Evolutionary conservation across 768 basidiomycete species (phyloP), one percentile per base, ranked within the genome.

Genomic region (Saitozyma sp.): DNA sequence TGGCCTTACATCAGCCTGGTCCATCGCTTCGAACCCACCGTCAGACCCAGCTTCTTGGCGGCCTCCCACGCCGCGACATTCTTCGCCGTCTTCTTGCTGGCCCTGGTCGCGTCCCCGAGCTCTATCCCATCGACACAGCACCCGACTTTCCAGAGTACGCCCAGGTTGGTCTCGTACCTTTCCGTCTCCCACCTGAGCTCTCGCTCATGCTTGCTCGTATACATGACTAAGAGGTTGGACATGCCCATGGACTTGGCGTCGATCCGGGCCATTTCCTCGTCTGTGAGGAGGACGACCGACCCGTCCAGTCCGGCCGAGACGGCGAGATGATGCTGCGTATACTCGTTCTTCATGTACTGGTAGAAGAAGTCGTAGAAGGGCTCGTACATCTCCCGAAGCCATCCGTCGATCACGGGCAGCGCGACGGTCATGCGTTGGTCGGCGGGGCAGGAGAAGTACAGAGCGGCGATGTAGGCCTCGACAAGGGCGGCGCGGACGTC

Each of bases 381-480:
- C 19, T 71, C 69, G 56, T 77, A 77, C 71, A 77, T 72, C 58
- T 73, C 75, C 48, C 73, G 59, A 17, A 77, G 62, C 75, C 75
- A 77, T 7, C 39, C 40, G 58, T 73, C 71, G 61, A 77, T 68
- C 9, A 60, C 55, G 29, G 46, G 20, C 9, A 73, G 59, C 14
- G 65, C 75, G 8, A 59, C 53, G 9, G 51, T 57, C 17, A 63
- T 29, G 9, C 68, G 56, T 3, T 63, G 45, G 39, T 62, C 62
- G 38, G 66, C 37, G 1, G 73, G 65, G 45, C 56, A 68, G 9
- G 73, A 75, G 50, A 70, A 73, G 64, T 77, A 75, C 6, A 77
- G 29, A 17, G 63, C 75, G 43, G 75, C 73, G 40, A 77, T 75
- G 61, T 75, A 77, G 0, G 75, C 73, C 65, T 77, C 75, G 43